Base-by-base conservation (phyloP, 2,329 filamentous ascomycete genomes). In the Elsinoe perseae region DNA sequence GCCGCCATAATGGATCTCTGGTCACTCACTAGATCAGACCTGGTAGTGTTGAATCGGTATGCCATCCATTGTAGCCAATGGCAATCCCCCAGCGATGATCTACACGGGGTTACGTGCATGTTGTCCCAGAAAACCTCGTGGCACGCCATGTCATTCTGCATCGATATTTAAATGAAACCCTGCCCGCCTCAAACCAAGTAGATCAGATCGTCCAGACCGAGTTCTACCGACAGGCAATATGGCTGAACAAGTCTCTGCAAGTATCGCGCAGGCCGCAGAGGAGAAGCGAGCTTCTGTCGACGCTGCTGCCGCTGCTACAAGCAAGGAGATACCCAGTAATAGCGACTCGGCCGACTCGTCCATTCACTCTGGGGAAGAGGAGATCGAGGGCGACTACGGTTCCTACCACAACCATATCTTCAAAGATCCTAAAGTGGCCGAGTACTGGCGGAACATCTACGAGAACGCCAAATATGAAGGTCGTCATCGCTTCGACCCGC, bases 401-500 rank as follows among this genome's bases (percentile, higher is more conserved):
- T 52, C 48, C 2, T 52, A 52, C 48, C 48, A 38, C 30, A 14
- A 52, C 16, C 48, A 65, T 28, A 59, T 62, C 2, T 83, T 83
- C 61, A 69, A 73, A 0, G 77, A 81, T 50, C 74, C 77, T 2
- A 69, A 71, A 2, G 69, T 78, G 1, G 78, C 79, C 1, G 74
- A 77, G n/a, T 73, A 79, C 61, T 83, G 79, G 75, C 70, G 72
- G 1, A 68, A 68, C 3, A 64, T 81, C 3, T 83, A 82, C 58
- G 78, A 82, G 59, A 75, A 52, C 1, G 48, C 48, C 12, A 9
- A 34, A 14, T 72, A 80, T 62, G 75, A 77, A 63, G 73, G 74
- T 9, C 63, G 69, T 40, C 75, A 77, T 62, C 71, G 73, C 8
- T 77, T 73, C 68, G 74, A 77, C 57, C 73, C 71, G 0, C 10